These are phyloP conservation scores for Aureobasidium sp. DNA, from an alignment of 2,329 filamentous ascomycete species.

Conservation along the genomic window DNA sequence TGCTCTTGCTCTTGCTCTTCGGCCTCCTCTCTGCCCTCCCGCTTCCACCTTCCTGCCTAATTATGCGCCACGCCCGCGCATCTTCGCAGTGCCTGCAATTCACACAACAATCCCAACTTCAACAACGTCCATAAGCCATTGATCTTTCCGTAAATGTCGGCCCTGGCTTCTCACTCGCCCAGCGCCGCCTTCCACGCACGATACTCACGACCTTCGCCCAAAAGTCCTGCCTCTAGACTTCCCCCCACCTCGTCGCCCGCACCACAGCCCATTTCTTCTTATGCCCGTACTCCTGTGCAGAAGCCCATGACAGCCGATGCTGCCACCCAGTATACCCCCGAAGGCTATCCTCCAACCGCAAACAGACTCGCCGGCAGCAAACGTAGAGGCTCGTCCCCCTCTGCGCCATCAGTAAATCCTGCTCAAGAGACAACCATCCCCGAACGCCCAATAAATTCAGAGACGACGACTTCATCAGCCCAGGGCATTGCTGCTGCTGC, in stretches of 20 bases:
- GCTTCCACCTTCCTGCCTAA: constrained; percentile 1
- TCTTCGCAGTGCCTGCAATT: not conserved
- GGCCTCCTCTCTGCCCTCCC: constrained; percentile 3
- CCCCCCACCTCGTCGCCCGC: constrained; percentile 8
- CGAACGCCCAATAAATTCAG: not conserved
- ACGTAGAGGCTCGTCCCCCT: constrained; percentile 27
- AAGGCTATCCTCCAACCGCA: constrained; percentile 39
- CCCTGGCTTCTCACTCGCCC: constrained; percentile 27
- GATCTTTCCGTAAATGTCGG: constrained; percentile 23
- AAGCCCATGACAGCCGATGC: constrained; percentile 35
- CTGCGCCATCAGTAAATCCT: constrained; percentile 22
- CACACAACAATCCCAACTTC: not conserved
- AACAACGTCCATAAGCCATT: not conserved
- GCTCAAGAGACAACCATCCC: constrained; percentile 18
- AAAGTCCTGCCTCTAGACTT: not conserved
- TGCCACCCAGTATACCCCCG: constrained; percentile 49
- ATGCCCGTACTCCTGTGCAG: constrained; percentile 13
- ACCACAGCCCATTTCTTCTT: not conserved
- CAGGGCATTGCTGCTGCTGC: too few species aligned
- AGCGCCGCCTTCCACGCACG: constrained; percentile 19
- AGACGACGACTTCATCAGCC: not conserved
- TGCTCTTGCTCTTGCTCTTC: not conserved
- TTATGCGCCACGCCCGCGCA: constrained; percentile 16
- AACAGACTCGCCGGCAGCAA: constrained; percentile 11
- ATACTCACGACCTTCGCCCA: constrained; percentile 1